Base-by-base conservation (phyloP, 106 monocot genomes). In the Ottelia alismoides region DNA sequence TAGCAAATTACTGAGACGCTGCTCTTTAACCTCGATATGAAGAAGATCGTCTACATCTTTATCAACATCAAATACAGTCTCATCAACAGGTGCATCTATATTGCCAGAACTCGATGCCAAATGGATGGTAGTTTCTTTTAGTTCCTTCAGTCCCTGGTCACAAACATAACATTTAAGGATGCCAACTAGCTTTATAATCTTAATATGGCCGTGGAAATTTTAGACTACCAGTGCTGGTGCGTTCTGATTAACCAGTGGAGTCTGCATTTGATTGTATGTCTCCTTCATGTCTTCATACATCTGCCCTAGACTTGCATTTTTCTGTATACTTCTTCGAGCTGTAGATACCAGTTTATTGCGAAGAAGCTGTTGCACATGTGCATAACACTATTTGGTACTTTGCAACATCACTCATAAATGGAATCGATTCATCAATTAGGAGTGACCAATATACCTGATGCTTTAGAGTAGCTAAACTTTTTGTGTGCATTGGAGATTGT, bases 401-500 rank as follows among this genome's bases (percentile, higher is more conserved):
- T n/a, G n/a, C n/a, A n/a, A n/a, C n/a, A n/a, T n/a, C n/a, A n/a
- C 16, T 22, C 29, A 31, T 40, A 21, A 24, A 12, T 21, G 21
- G 4, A 22, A 32, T 31, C 2, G 27, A 54, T 54, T 1, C 17
- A 54, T 27, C 16, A 43, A 7, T 7, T 43, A 43, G 40, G 40
- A 43, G 40, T 43, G 40, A 16, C 6, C 40, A 43, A 16, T 7
- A 43, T 55, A 73, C 73, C 73, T 73, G 73, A 49, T 73, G 73
- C 56, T 73, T 73, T 10, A 73, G 66, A 25, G 73, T 73, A 47
- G 73, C 73, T 61, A 73, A 55, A 28, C 66, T 61, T 61, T 73
- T 73, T 30, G 73, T 73, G 49, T 73, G 73, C 73, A 73, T 73
- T 27, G 73, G 73, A 56, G 73, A 73, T 61, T 73, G 73, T 31